Evolutionary conservation across 306 rosid species (phyloP).

Genomic region (Quercus wislizeni): DNA sequence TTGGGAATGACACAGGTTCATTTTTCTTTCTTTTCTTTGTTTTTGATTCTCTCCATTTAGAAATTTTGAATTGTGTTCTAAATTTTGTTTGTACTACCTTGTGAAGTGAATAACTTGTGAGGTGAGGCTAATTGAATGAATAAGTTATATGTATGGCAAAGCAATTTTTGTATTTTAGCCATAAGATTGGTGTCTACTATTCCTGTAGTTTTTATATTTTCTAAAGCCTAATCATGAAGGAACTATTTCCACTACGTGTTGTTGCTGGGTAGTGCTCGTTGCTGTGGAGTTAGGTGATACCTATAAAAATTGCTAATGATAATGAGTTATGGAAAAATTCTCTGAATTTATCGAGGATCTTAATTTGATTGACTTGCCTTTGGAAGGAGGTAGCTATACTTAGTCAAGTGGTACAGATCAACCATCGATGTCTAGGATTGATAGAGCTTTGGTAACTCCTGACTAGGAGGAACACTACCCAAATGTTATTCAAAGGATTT

Average conservation of each 20-base stretch:
- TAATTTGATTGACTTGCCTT: too few relatives aligned
- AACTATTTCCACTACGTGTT: not conserved
- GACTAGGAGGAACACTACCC: too few relatives aligned
- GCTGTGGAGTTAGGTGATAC: not conserved
- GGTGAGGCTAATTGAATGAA: not conserved
- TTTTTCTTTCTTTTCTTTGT: conserved; percentile 8
- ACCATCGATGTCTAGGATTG: too few relatives aligned
- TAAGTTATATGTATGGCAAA: not conserved
- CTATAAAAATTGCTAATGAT: not conserved
- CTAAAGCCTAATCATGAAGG: not conserved
- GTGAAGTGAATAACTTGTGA: not conserved
- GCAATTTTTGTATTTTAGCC: not conserved
- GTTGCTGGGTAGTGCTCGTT: not conserved
- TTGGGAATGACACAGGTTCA: conserved; percentile 79
- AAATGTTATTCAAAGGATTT: too few relatives aligned
- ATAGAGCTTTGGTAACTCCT: too few relatives aligned
- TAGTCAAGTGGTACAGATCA: too few relatives aligned
- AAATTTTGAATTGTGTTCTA: not conserved
- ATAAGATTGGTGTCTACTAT: not conserved
- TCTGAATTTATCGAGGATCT: too few relatives aligned
- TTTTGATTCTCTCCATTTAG: not conserved
- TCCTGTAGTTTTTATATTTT: not conserved
- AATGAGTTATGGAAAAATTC: too few relatives aligned
- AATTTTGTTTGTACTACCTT: not conserved
- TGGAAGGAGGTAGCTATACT: too few relatives aligned